phyloP scores from a whole-genome alignment of 2,329 filamentous ascomycete species.

The Penicillium sp. region DNA sequence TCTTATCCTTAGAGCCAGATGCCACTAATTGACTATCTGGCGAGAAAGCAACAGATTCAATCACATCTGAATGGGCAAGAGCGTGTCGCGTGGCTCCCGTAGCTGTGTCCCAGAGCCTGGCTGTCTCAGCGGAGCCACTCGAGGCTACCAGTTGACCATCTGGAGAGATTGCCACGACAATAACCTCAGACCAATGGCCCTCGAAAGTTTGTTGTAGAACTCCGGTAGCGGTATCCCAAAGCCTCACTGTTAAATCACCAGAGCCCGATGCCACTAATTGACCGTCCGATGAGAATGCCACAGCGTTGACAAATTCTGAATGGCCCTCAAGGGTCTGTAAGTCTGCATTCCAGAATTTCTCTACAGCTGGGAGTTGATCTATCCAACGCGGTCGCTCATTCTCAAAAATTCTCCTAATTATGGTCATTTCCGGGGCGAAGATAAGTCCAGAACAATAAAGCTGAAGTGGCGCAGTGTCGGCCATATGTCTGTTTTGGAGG shows the following conservation, averaged over 20 bases:
- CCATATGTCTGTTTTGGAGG: conserved; percentile 24
- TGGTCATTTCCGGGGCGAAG: conserved; percentile 26
- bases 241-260: not conserved
- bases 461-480: conserved; percentile 31
- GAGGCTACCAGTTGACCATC: too few species aligned
- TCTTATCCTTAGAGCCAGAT: too few species aligned
- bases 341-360: conserved; percentile 18
- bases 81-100: too few species aligned
- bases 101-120: too few species aligned
- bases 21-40: too few species aligned
- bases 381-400: conserved; percentile 18
- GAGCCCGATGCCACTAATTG: not conserved
- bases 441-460: conserved; percentile 30
- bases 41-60: too few species aligned
- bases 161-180: too few species aligned
- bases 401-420: conserved; percentile 23
- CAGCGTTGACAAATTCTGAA: not conserved
- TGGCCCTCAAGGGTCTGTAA: conserved; percentile 23
- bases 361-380: conserved; percentile 6
- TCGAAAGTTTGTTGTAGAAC: not conserved
- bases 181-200: too few species aligned
- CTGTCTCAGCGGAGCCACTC: too few species aligned
- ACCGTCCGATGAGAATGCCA: not conserved
- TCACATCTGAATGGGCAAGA: too few species aligned
- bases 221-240: not conserved